Base-by-base conservation (phyloP, 192 early-diverging fungal species). In the Spizellomyces sp. region DNA sequence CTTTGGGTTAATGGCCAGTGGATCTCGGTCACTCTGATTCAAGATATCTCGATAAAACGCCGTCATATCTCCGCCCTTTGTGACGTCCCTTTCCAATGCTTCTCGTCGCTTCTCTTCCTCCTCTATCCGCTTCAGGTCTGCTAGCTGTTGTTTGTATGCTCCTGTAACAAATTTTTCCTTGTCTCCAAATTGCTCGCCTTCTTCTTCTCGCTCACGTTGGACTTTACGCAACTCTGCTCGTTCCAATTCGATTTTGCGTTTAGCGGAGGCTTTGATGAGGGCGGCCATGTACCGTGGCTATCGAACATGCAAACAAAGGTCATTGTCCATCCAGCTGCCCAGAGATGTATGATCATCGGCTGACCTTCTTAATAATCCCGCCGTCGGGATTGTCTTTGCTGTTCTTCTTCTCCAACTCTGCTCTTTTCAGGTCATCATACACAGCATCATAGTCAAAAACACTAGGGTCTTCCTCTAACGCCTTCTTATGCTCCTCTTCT, bases 121-220 rank as follows among this genome's bases (percentile, higher is more conserved):
- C 71, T 90, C 91, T 15, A 87, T 76, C 19, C 77, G 57, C 67
- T 84, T 78, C 48, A 91, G 72, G 66, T 93, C 91, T 57, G 85
- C 85, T 66, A 87, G 79, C 56, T 88, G 80, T 71, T 82, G 67
- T 80, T 77, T 81, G 66, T 90, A 94, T 15, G 90, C 85, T 14
- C 82, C 82, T n/a, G 92, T 94, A 50, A 93, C 86, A 71, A 94
- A 94, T 66, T 81, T 83, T 67, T 94, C 92, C 80, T 89, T 91
- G 78, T 91, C 89, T 19, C 82, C 87, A 79, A 89, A 91, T 74
- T 86, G 75, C 8, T 89, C 90, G 7, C 88, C 88, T 74, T 94
- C 91, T 27, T 73, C 78, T 52, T 90, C 90, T 27, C 90, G 81
- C 67, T 94, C 92, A 10, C 85, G 77, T 56, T 90, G 86, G 5